Conservation (phyloP, 2,329 filamentous ascomycete genomes). For the Fusarium cicatricum region DNA sequence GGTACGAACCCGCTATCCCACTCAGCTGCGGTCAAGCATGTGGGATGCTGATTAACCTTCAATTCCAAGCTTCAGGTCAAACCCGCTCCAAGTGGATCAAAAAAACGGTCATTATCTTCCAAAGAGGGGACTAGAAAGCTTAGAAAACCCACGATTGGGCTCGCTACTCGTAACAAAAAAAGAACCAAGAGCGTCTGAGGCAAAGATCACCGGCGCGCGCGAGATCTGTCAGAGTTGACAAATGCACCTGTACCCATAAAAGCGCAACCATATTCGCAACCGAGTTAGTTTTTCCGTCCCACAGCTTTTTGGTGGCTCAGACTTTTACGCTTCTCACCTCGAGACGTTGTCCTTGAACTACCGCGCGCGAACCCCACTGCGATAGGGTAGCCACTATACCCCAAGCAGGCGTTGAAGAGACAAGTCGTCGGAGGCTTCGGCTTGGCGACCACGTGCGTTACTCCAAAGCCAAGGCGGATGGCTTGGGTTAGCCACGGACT, state of each 20-base stretch:
- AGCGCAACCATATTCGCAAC: neutral
- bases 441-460: neutral
- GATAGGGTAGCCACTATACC: neutral
- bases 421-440: no score
- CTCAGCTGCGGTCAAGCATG: neutral
- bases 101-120: no score
- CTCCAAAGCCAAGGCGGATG: neutral
- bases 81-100: no score
- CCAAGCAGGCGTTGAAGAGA: no score
- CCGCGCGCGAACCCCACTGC: neutral
- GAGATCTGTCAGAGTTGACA: conserved; percentile 6
- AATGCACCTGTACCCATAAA: conserved; percentile 3
- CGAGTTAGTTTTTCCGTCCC: conserved; percentile 14
- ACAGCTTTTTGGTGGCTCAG: no score
- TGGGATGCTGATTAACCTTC: neutral
- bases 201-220: neutral
- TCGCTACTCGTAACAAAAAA: no score
- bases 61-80: neutral
- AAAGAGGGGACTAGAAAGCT: no score
- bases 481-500: neutral
- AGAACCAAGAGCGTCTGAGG: neutral
- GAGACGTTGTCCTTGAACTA: neutral
- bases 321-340: neutral
- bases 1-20: neutral
- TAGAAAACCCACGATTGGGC: no score